Percentiles rank a stretch among this genome's conserved stretches.
phyloP scores from a whole-genome alignment of 2,329 filamentous ascomycete species.

The Coleophoma crateriformis region DNA sequence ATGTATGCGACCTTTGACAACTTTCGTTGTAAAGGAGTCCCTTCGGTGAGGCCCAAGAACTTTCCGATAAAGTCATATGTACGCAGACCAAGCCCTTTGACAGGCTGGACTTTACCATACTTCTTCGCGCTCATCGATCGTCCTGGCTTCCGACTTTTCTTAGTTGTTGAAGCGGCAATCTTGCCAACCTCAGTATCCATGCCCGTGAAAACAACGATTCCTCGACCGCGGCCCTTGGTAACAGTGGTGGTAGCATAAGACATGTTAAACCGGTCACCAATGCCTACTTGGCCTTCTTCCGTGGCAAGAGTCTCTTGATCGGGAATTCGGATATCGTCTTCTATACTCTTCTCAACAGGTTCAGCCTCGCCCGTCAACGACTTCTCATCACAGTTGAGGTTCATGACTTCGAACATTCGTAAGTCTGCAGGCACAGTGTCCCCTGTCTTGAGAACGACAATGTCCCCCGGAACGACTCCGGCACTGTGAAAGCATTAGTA shows the following conservation, averaged over 20 bases:
- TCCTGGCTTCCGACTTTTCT: slow-evolving; percentile 47
- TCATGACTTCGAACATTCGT: slow-evolving; percentile 47
- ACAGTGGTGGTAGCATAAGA: slow-evolving; percentile 50
- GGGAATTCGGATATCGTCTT: slow-evolving; percentile 32
- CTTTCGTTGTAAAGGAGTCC: slow-evolving; percentile 61
- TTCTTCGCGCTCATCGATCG: slow-evolving; percentile 39
- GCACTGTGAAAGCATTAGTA: slow-evolving; percentile 40
- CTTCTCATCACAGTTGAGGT: slow-evolving; percentile 73
- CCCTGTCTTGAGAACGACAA: slow-evolving; percentile 86
- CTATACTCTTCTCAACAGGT: slow-evolving; percentile 77
- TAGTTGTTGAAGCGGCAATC: slow-evolving; percentile 43
- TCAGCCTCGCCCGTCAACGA: slow-evolving; percentile 98
- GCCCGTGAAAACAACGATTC: slow-evolving; percentile 47
- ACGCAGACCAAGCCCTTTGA: slow-evolving; percentile 43
- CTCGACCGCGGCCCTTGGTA: slow-evolving; percentile 47
- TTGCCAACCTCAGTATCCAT: slow-evolving; percentile 53
- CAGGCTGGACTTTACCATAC: slow-evolving; percentile 35
- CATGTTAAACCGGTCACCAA: slow-evolving; percentile 49
- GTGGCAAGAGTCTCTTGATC: slow-evolving; percentile 16
- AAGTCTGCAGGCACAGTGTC: slow-evolving; percentile 96
- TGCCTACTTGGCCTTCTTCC: slow-evolving; percentile 38
- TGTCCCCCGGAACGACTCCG: slow-evolving; percentile 67
- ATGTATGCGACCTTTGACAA: slow-evolving; percentile 59
- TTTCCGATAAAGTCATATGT: slow-evolving; percentile 42
- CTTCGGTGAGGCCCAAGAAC: slow-evolving; percentile 54